Base-by-base conservation (phyloP, 2,329 filamentous ascomycete species). In the Onygenales sp. region DNA sequence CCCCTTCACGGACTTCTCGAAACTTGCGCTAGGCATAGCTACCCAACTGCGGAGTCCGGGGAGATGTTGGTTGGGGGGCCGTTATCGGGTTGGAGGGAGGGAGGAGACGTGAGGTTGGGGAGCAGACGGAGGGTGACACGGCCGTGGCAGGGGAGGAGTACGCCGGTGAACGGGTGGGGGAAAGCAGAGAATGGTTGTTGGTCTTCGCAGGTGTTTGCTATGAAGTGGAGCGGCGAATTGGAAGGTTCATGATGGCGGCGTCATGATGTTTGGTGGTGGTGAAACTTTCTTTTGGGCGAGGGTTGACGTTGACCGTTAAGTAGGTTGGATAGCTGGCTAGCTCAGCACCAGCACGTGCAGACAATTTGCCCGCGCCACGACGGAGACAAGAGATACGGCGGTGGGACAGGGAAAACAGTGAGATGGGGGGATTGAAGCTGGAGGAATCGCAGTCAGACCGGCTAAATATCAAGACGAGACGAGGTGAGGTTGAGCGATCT, bases 1-100 rank as follows among this genome's bases (percentile, higher is more conserved):
- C 74, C 92, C 93, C 79, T 97, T 97, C 68, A 98, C 93, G 62
- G 91, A 95, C 80, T 97, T 98, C 79, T 98, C 93, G 70, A 97
- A 97, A 55, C 88, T 92, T 76, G 51, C 96, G 55, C 88, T 92
- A 76, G 53, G 49, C 56, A 58, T 59, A 40, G 47, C 45, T 36
- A 40, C 39, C 47, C 31, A 40, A n/a, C n/a, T 27, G 21, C 21
- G 21, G 21, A 27, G 14, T 42, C 14, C 39, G 39, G 5, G 45
- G 45, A n/a, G 36, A 21, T 21, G 33, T 39, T 9, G 36, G 36
- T 34, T 17, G 33, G 17, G 45, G 45, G 11, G 14, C 14, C 21
- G 3, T 36, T 13, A 21, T 36, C n/a, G 36, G 21, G 36, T n/a
- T n/a, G 36, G 32, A 49, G 33, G 14, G 36, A n/a, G 13, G 36